Conservation (phyloP, 108 stramenopile species). For the Skeletonema tropicum region DNA sequence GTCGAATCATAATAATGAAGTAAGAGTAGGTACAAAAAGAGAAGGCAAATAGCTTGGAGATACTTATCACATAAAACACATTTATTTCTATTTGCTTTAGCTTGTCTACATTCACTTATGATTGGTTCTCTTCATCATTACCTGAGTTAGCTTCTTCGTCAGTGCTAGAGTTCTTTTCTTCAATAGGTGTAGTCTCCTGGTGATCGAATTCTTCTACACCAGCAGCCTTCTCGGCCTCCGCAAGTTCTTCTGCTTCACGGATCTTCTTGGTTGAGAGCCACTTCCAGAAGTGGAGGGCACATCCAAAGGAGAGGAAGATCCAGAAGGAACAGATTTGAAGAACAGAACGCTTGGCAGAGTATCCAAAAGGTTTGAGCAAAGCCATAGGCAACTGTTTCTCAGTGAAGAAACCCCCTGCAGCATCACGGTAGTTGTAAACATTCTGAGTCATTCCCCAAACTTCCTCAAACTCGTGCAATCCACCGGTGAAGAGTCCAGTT, state of each 20-base stretch:
- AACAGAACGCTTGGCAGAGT: conserved; percentile 69
- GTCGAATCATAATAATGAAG: no score
- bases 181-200: conserved; percentile 15
- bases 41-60: no score
- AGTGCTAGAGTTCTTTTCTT: conserved; percentile 47
- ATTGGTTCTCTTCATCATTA: conserved; percentile 11
- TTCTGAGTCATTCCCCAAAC: conserved; percentile 58
- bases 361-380: conserved; percentile 82
- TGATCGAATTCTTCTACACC: conserved; percentile 12
- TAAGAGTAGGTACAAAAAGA: no score
- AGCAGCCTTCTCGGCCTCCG: conserved; percentile 19
- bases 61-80: no score
- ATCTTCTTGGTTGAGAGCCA: conserved; percentile 40
- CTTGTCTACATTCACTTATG: background rate
- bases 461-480: conserved; percentile 73
- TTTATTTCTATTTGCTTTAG: background rate
- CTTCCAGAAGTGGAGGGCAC: conserved; percentile 61
- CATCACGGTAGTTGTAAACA: conserved; percentile 49
- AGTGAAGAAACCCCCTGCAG: background rate
- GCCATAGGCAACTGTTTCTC: conserved; percentile 74
- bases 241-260: conserved; percentile 35
- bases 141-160: conserved; percentile 26
- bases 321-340: conserved; percentile 71
- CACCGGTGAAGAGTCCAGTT: conserved; percentile 74
- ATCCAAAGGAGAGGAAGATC: conserved; percentile 57